These are phyloP conservation scores for Begonia fuchsioides DNA, from an alignment of 306 rosid species.

Conservation along the genomic window DNA sequence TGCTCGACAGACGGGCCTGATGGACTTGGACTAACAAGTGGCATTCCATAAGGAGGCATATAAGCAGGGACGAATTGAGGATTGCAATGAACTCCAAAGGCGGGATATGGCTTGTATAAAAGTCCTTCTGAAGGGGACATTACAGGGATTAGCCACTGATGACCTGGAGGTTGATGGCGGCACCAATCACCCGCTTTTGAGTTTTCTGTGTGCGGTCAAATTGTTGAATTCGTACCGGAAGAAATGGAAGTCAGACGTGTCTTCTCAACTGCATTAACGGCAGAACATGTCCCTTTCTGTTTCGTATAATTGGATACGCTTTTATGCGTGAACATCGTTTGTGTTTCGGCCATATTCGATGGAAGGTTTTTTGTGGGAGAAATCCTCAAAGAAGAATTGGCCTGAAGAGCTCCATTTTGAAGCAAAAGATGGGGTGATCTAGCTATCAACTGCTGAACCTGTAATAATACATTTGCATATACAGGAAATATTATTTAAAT, in stretches of 20 bases:
- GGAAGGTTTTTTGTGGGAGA: slow-evolving; percentile 39
- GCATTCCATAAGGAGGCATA: slow-evolving; percentile 62
- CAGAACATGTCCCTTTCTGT: slow-evolving; percentile 60
- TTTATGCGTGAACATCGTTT: slow-evolving; percentile 32
- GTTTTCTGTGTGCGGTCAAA: slow-evolving; percentile 32
- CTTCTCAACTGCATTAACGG: slow-evolving; percentile 85
- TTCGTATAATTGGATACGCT: slow-evolving; percentile 35
- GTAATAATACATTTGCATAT: slow-evolving; percentile 10
- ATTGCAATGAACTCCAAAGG: slow-evolving; percentile 37
- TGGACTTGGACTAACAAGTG: slow-evolving; percentile 29
- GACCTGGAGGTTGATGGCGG: slow-evolving; percentile 61
- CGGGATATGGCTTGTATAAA: slow-evolving; percentile 41
- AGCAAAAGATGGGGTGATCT: slow-evolving; percentile 67
- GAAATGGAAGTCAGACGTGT: slow-evolving; percentile 31
- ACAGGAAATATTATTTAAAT: no score
- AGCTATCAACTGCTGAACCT: slow-evolving; percentile 90
- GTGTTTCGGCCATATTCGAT: slow-evolving; percentile 1
- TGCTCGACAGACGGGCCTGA: slow-evolving; percentile 52
- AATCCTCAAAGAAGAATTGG: slow-evolving; percentile 35
- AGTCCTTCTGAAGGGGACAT: slow-evolving; percentile 93
- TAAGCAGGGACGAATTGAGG: slow-evolving; percentile 33
- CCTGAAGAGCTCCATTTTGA: slow-evolving; percentile 50
- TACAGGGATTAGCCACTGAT: slow-evolving; percentile 80
- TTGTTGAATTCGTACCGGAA: slow-evolving; percentile 22
- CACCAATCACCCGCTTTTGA: slow-evolving; percentile 50